Percentiles rank a stretch among this genome's conserved stretches.
Evolutionary conservation across 371 early-diverging fungal species (phyloP).

Genomic region (Synchytrium microbalum): DNA sequence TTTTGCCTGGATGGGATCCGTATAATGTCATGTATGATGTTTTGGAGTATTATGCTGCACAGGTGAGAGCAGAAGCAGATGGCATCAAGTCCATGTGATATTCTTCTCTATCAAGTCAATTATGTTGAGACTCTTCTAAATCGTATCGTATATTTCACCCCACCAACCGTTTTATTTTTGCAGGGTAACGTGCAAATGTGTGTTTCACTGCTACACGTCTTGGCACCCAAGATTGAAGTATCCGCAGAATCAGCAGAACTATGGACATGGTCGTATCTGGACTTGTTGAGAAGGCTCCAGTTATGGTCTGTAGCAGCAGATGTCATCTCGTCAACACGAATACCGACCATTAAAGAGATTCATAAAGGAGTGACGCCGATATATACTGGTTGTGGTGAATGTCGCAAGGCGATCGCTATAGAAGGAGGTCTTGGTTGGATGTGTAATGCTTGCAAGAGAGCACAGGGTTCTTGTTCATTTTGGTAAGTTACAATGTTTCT

Average conservation of each 20-base stretch:
- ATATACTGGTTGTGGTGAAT: conserved; percentile 62
- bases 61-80: conserved; percentile 39
- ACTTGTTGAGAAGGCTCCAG: conserved; percentile 68
- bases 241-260: conserved; percentile 46
- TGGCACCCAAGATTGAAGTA: conserved; percentile 28
- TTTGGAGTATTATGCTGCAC: conserved; percentile 65
- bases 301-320: conserved; percentile 61
- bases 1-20: conserved; percentile 42
- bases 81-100: background rate
- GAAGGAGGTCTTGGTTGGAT: conserved; percentile 48
- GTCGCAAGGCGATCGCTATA: conserved; percentile 54
- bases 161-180: background rate
- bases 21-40: conserved; percentile 46
- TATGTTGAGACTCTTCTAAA: background rate
- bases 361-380: conserved; percentile 63
- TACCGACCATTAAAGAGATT: conserved; percentile 42
- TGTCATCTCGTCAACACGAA: conserved; percentile 50
- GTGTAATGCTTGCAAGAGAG: conserved; percentile 62
- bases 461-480: conserved; percentile 59
- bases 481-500: conserved; percentile 42
- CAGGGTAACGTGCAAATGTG: conserved; percentile 82
- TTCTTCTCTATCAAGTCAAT: background rate
- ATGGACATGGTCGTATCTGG: conserved; percentile 70
- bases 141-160: background rate
- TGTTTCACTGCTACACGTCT: conserved; percentile 57